phyloP scores from a whole-genome alignment of 345 rosid species.

The Pistacia integerrima region DNA sequence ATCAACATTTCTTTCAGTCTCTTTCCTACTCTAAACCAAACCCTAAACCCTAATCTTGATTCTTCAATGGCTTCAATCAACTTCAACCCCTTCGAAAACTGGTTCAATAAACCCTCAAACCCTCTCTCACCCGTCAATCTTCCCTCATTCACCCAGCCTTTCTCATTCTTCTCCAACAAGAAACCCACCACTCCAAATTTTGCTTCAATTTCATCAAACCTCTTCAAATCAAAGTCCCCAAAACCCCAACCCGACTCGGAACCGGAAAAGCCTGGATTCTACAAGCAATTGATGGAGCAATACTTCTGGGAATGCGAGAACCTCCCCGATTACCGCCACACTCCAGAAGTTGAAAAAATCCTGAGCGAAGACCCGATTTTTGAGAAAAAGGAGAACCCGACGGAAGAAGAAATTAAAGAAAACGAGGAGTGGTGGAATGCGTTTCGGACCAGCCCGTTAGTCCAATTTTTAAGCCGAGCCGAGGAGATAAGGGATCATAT shows the following conservation, averaged over 20 bases:
- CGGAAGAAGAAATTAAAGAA: slow-evolving; percentile 58
- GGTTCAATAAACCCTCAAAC: slow-evolving; percentile 75
- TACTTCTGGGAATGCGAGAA: slow-evolving; percentile 79
- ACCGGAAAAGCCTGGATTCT: slow-evolving; percentile 40
- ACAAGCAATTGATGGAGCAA: slow-evolving; percentile 52
- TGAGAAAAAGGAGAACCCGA: slow-evolving; percentile 75
- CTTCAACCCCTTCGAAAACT: slow-evolving; percentile 76
- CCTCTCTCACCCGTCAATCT: slow-evolving; percentile 60
- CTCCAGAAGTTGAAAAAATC: slow-evolving; percentile 76
- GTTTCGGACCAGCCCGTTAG: slow-evolving; percentile 65
- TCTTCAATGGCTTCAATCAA: slow-evolving; percentile 66
- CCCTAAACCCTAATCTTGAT: background rate
- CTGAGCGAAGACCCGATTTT: slow-evolving; percentile 58
- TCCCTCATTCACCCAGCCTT: slow-evolving; percentile 39
- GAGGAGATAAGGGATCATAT: slow-evolving; percentile 62
- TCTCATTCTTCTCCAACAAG: slow-evolving; percentile 29
- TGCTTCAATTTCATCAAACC: slow-evolving; percentile 60
- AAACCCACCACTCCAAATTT: slow-evolving; percentile 39
- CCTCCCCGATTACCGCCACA: slow-evolving; percentile 71
- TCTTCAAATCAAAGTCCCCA: slow-evolving; percentile 22
- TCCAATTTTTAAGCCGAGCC: slow-evolving; percentile 60
- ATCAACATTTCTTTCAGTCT: background rate
- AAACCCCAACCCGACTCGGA: slow-evolving; percentile 22
- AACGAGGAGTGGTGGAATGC: slow-evolving; percentile 75
- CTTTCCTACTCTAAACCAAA: background rate